A percentile compares a stretch with the other conserved stretches of the same genome.
Conservation (phyloP, 176 grass and related monocot species). For the Neostapfia colusana region DNA sequence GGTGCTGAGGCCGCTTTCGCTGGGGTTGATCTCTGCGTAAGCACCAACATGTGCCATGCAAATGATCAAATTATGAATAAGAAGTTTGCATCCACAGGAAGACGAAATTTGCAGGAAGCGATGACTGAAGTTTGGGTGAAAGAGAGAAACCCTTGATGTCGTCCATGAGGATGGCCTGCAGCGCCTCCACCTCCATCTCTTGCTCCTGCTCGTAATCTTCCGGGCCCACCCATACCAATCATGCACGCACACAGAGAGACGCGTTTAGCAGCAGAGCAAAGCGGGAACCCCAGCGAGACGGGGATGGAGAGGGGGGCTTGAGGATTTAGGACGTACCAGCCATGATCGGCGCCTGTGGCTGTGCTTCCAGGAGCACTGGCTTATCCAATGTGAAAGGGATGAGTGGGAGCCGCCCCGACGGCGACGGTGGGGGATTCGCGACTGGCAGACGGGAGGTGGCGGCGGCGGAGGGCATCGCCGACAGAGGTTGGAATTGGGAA, state of each 20-base stretch:
- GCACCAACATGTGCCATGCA: not conserved
- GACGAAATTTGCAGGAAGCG: not conserved
- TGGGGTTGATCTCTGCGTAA: constrained; percentile 75
- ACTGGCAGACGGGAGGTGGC: not conserved
- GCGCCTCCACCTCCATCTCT: constrained; percentile 95
- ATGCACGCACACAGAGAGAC: not conserved
- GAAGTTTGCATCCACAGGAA: not conserved
- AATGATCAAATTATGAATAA: constrained; percentile 12
- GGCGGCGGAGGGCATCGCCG: constrained; percentile 26
- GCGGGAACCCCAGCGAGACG: not conserved
- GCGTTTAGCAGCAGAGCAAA: constrained; percentile 29
- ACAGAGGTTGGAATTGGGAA: not conserved
- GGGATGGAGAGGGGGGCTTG: not conserved
- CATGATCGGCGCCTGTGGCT: constrained; percentile 35
- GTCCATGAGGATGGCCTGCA: constrained; percentile 97
- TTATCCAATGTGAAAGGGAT: not conserved
- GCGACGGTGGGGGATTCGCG: not conserved
- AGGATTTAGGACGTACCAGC: constrained; percentile 39
- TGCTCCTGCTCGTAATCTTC: constrained; percentile 92
- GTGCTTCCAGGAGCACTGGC: not conserved
- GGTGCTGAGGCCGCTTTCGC: constrained; percentile 78
- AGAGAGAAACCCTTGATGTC: constrained; percentile 64
- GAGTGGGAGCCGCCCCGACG: not conserved
- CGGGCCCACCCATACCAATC: constrained; percentile 4
- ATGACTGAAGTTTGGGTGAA: constrained; percentile 7